Conservation (phyloP, 1,284 basidiomycete genomes). For the Boletus mariae region DNA sequence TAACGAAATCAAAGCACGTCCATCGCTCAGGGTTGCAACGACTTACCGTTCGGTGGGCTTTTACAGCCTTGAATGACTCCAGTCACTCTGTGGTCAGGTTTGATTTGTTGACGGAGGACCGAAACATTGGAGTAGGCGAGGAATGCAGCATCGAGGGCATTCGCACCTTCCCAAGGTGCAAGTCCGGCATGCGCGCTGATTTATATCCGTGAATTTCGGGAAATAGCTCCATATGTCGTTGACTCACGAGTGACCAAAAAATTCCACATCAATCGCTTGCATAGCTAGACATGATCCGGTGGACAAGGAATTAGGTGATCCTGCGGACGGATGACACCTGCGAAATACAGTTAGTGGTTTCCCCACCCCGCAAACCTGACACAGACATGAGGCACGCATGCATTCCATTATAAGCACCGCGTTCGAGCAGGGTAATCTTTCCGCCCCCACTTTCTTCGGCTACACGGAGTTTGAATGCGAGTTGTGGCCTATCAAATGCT, state of each 20-base stretch:
- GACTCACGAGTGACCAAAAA: constrained; percentile 61
- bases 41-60: constrained; percentile 60
- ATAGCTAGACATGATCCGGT: constrained; percentile 56
- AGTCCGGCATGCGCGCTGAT: constrained; percentile 71
- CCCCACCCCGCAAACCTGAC: constrained; percentile 21
- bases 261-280: constrained; percentile 60
- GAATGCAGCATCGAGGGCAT: constrained; percentile 83
- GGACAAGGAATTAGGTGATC: constrained; percentile 43
- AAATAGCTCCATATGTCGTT: background rate
- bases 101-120: constrained; percentile 71
- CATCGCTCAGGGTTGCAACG: constrained; percentile 1
- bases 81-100: constrained; percentile 62
- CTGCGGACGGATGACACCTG: constrained; percentile 66
- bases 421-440: constrained; percentile 69
- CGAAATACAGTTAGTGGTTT: constrained; percentile 11
- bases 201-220: constrained; percentile 3
- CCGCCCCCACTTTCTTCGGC: constrained; percentile 82
- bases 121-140: constrained; percentile 75
- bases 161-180: constrained; percentile 80
- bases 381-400: constrained; percentile 70
- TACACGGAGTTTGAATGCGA: constrained; percentile 16
- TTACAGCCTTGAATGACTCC: constrained; percentile 62
- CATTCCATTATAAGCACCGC: constrained; percentile 74
- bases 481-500: constrained; percentile 7
- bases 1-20: constrained; percentile 24